Conservation (phyloP, 352 stramenopile species). For the Globisporangium ultimum region DNA sequence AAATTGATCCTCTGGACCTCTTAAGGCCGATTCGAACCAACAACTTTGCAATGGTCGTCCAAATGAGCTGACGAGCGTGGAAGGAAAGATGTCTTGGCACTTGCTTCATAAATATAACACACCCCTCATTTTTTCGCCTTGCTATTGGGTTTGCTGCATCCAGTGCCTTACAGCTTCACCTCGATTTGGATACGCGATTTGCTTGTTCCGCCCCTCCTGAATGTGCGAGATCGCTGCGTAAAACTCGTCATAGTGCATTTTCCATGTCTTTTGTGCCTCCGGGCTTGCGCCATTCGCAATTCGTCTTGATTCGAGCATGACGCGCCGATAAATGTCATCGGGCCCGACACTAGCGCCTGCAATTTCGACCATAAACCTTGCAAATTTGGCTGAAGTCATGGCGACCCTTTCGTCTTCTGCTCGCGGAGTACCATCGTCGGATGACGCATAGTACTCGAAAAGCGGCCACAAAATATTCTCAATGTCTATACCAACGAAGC, state of each 20-base stretch:
- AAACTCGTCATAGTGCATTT: conserved; percentile 68
- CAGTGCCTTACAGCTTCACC: conserved; percentile 64
- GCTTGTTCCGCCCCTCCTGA: conserved; percentile 37
- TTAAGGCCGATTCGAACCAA: conserved; percentile 54
- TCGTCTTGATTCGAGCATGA: conserved; percentile 31
- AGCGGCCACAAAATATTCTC: conserved; percentile 75
- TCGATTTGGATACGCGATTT: conserved; percentile 29
- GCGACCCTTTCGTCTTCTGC: conserved; percentile 32
- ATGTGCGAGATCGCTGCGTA: conserved; percentile 65
- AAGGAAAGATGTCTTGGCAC: neutral
- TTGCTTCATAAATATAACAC: too few species aligned
- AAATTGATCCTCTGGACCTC: conserved; percentile 36
- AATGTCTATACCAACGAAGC: conserved; percentile 63
- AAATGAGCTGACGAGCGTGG: conserved; percentile 8
- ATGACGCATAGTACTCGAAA: conserved; percentile 70
- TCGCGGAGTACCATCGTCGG: conserved; percentile 4
- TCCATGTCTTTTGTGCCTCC: conserved; percentile 5
- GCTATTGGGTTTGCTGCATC: conserved; percentile 72
- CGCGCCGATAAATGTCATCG: conserved; percentile 41
- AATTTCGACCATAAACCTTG: conserved; percentile 71
- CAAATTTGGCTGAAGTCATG: conserved; percentile 50
- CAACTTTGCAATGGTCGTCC: conserved; percentile 47
- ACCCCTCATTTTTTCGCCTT: neutral
- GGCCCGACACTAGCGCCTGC: conserved; percentile 27
- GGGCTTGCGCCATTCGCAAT: neutral